A percentile compares a stretch with the other conserved stretches of the same genome.
Conservation (phyloP, 1,139 yeast genomes). For the Protomyces gravidus region DNA sequence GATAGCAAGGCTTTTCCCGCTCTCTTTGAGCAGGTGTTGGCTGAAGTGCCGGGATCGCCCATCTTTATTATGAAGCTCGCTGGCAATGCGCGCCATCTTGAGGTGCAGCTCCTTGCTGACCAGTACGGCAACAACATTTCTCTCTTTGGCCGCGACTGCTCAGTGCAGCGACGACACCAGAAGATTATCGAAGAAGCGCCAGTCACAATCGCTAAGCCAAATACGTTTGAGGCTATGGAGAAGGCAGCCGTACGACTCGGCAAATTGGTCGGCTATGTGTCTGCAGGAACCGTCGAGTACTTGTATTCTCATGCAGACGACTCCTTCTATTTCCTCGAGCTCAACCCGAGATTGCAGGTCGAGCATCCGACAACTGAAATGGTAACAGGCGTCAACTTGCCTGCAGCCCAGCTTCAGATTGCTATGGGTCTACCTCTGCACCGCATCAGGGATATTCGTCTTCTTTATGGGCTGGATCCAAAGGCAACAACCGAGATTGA, state of each 20-base stretch:
- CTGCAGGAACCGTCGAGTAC: conserved; percentile 98
- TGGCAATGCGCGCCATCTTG: conserved; percentile 92
- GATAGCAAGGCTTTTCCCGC: conserved; percentile 64
- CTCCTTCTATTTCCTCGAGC: conserved; percentile 89
- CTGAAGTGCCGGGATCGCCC: conserved; percentile 95
- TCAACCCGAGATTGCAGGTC: conserved; percentile 96
- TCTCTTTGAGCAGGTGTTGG: conserved; percentile 81
- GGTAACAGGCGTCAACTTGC: conserved; percentile 97
- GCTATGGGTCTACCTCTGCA: conserved; percentile 99
- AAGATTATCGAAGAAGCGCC: conserved; percentile 96
- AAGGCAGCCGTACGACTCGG: conserved; percentile 96
- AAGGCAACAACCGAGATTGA: conserved; percentile 86
- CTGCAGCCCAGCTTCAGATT: conserved; percentile 96
- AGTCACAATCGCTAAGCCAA: conserved; percentile 82
- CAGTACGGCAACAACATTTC: conserved; percentile 94
- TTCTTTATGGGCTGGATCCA: conserved; percentile 92
- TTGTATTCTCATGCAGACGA: conserved; percentile 89
- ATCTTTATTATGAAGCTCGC: conserved; percentile 92
- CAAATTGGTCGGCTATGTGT: conserved; percentile 90
- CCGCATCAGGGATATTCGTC: conserved; percentile 85
- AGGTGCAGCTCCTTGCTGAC: conserved; percentile 90
- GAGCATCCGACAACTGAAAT: conserved; percentile 99
- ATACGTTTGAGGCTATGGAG: conserved; percentile 87
- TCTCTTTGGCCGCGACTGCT: conserved; percentile 91
- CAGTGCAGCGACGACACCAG: conserved; percentile 96